These are phyloP conservation scores for California macrophylla DNA, from an alignment of 441 rosid genomes.

Conservation along the genomic window DNA sequence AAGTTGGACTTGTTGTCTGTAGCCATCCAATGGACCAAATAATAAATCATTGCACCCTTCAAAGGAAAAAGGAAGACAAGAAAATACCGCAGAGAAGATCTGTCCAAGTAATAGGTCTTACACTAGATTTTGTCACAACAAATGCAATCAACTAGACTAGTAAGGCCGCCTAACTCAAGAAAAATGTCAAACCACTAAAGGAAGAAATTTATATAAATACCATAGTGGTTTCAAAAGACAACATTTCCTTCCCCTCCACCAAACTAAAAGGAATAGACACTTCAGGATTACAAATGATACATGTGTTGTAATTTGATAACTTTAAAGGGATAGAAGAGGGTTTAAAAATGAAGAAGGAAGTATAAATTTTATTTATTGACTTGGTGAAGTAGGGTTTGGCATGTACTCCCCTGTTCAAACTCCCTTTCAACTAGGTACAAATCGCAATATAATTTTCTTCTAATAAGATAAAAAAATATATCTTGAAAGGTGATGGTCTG, in stretches of 20 bases:
- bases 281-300: background rate
- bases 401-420: background rate
- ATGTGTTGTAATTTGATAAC: background rate
- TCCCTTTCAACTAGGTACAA: background rate
- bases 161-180: background rate
- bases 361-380: background rate
- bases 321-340: background rate
- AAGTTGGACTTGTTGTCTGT: background rate
- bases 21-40: background rate
- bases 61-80: background rate
- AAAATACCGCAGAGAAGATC: background rate
- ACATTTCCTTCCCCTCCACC: background rate
- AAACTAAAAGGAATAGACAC: background rate
- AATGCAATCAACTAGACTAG: background rate
- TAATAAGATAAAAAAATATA: background rate
- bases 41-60: background rate
- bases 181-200: background rate
- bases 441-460: background rate
- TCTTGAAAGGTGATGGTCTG: background rate
- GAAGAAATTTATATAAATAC: background rate
- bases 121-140: constrained; percentile 5
- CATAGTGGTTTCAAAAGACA: background rate
- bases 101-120: background rate
- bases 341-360: background rate
- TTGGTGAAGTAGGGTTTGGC: background rate